A percentile compares a stretch with the other conserved stretches of the same genome.
phyloP scores from a whole-genome alignment of 805 yeast genomes.

The Kazachstania taianensis region DNA sequence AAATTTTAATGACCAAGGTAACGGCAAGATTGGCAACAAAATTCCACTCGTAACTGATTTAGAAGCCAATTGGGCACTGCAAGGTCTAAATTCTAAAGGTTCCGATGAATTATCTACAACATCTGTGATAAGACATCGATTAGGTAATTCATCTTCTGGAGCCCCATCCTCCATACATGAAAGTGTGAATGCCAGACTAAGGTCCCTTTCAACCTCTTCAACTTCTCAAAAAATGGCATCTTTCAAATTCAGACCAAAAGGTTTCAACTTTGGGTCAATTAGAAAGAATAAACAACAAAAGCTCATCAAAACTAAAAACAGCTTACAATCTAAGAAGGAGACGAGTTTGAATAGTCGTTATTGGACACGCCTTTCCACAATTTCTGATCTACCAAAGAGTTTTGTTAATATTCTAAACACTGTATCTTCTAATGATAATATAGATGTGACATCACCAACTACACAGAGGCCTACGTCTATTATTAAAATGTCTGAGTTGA shows the following conservation, averaged over 20 bases:
- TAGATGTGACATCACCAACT: background rate
- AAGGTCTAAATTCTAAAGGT: conserved; percentile 2
- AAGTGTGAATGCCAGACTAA: background rate
- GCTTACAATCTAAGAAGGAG: background rate
- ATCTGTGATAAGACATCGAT: conserved; percentile 22
- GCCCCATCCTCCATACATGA: background rate
- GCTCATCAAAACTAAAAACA: background rate
- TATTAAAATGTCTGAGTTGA: background rate
- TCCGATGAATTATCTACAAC: conserved; percentile 16
- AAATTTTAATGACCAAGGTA: background rate
- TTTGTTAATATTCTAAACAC: conserved; percentile 10
- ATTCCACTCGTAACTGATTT: background rate
- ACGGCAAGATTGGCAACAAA: background rate
- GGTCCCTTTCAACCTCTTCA: background rate
- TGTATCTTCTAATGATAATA: background rate
- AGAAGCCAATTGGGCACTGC: conserved; percentile 1
- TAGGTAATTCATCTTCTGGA: conserved; percentile 4
- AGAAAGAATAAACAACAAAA: conserved; percentile 1
- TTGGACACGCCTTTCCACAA: conserved; percentile 24
- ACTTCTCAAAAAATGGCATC: background rate
- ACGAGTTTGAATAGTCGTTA: conserved; percentile 7
- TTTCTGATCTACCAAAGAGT: conserved; percentile 24
- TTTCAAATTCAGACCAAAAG: conserved; percentile 1
- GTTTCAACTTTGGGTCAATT: background rate
- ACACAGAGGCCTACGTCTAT: background rate